These are phyloP conservation scores for Kazachstania sp. DNA, from an alignment of 1,139 yeast genomes.

Conservation along the genomic window DNA sequence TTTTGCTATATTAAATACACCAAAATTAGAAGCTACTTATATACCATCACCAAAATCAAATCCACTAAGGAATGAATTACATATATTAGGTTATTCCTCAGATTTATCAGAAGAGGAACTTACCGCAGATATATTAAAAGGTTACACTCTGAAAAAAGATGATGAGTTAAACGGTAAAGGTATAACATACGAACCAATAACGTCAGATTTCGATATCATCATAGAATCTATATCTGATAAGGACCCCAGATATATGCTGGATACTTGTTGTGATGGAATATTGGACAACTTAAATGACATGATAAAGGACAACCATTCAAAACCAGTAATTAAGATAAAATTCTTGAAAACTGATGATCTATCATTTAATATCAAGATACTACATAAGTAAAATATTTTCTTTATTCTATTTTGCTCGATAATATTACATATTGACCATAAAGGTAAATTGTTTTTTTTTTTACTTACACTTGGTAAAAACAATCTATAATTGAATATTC, in stretches of 20 bases:
- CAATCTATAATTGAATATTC: not conserved
- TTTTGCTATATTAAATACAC: slow-evolving; percentile 54
- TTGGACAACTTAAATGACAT: slow-evolving; percentile 18
- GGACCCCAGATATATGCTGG: slow-evolving; percentile 24
- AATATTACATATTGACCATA: not conserved
- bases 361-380: slow-evolving; percentile 1
- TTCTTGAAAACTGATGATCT: slow-evolving; percentile 3
- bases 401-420: not conserved
- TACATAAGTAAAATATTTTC: not conserved
- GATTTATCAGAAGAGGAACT: slow-evolving; percentile 33
- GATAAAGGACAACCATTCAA: not conserved
- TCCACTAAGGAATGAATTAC: slow-evolving; percentile 43
- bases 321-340: slow-evolving; percentile 4
- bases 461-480: not conserved
- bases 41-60: slow-evolving; percentile 64
- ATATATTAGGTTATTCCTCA: slow-evolving; percentile 47
- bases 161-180: slow-evolving; percentile 36
- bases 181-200: slow-evolving; percentile 39
- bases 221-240: slow-evolving; percentile 27
- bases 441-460: not conserved
- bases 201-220: slow-evolving; percentile 24
- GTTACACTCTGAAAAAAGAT: slow-evolving; percentile 51
- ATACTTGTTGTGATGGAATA: slow-evolving; percentile 51
- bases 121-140: slow-evolving; percentile 44
- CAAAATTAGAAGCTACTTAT: slow-evolving; percentile 59